Evolutionary conservation across 164 flowering plant species (phyloP).

Genomic region (Echeveria elegans): DNA sequence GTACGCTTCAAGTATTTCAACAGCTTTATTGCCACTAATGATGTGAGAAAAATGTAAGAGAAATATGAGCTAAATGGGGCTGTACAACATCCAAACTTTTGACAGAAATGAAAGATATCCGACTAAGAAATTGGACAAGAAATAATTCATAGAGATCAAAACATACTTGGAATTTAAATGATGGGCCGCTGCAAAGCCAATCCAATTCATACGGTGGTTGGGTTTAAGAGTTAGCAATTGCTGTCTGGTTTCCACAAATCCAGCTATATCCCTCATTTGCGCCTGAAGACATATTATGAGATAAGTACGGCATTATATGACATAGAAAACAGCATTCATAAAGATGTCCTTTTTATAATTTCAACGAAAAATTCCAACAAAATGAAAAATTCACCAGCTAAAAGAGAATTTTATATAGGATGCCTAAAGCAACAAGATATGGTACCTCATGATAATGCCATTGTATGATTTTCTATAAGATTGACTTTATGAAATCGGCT

Average conservation of each 20-base stretch:
- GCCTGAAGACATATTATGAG: conserved; percentile 39
- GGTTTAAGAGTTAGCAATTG: conserved; percentile 87
- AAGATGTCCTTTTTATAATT: neutral
- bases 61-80: neutral
- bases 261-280: conserved; percentile 92
- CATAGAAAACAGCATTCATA: neutral
- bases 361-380: too few species aligned
- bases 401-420: neutral
- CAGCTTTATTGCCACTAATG: conserved; percentile 73
- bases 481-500: neutral
- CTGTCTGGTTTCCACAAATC: conserved; percentile 97
- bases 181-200: conserved; percentile 95
- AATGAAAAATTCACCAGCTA: too few species aligned
- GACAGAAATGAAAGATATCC: neutral
- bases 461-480: neutral
- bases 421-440: neutral
- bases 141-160: conserved; percentile 1
- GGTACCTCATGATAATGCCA: neutral
- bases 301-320: too few species aligned
- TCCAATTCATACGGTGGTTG: conserved; percentile 99
- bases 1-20: conserved; percentile 96
- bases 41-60: conserved; percentile 1
- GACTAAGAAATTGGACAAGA: neutral
- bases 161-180: conserved; percentile 87
- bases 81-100: neutral